These are phyloP conservation scores for Xylariaceae sp. DNA, from an alignment of 2,329 filamentous ascomycete genomes.

Conservation along the genomic window DNA sequence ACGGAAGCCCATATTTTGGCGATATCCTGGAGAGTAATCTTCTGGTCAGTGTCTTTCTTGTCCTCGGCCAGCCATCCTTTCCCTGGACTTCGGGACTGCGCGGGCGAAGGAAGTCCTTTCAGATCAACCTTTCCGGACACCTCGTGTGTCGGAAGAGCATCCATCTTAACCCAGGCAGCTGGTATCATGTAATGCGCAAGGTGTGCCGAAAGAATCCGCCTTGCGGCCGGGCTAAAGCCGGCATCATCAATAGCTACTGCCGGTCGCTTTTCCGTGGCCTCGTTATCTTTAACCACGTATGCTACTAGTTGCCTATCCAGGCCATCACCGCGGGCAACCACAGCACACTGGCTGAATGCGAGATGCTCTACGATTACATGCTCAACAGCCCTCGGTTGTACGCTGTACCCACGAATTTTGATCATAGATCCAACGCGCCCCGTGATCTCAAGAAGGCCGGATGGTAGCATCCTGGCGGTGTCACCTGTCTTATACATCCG, in stretches of 20 bases:
- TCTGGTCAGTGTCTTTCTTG: conserved; percentile 50
- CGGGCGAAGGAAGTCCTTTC: conserved; percentile 65
- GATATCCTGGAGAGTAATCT: conserved; percentile 63
- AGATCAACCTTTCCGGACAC: conserved; percentile 77
- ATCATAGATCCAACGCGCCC: conserved; percentile 76
- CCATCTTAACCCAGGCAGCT: conserved; percentile 68
- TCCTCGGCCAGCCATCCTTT: conserved; percentile 34
- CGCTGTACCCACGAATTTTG: conserved; percentile 73
- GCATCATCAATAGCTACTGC: conserved; percentile 63
- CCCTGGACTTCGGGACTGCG: conserved; percentile 45
- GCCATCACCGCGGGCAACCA: conserved; percentile 70
- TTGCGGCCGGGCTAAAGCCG: conserved; percentile 66
- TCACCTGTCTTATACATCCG: conserved; percentile 75
- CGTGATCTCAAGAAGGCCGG: conserved; percentile 68
- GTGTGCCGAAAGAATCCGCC: conserved; percentile 59
- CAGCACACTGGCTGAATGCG: conserved; percentile 67
- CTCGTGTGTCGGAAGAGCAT: conserved; percentile 67
- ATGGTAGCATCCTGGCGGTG: conserved; percentile 61
- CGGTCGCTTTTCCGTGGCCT: conserved; percentile 54
- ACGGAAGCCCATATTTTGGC: conserved; percentile 68
- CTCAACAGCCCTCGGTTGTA: conserved; percentile 73
- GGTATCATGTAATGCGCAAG: conserved; percentile 84
- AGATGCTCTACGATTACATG: conserved; percentile 66
- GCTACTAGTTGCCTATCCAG: conserved; percentile 71
- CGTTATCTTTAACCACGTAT: conserved; percentile 67